These are phyloP conservation scores for Euphrasia arctica DNA, from an alignment of 305 asterid genomes.

Conservation along the genomic window DNA sequence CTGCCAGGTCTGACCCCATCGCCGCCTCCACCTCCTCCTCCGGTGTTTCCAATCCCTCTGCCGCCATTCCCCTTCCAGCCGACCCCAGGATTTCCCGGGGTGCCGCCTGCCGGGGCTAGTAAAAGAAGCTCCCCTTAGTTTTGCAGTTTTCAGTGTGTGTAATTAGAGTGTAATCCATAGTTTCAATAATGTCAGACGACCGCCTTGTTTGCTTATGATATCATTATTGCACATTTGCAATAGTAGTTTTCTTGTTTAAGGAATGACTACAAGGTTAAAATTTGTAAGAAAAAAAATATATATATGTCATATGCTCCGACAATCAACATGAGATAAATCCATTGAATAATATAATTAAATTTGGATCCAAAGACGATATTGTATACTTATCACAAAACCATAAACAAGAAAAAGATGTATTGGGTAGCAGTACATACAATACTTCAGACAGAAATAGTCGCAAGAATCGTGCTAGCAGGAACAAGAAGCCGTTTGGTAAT, in stretches of 20 bases:
- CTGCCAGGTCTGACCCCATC: constrained; percentile 54
- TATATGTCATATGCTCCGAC: no score
- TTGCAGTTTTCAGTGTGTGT: constrained; percentile 23
- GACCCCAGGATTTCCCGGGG: constrained; percentile 50
- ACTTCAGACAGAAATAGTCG: constrained; percentile 8
- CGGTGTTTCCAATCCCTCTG: constrained; percentile 41
- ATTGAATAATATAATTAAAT: neutral
- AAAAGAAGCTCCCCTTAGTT: constrained; percentile 47
- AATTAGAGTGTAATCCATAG: constrained; percentile 17
- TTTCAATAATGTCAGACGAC: constrained; percentile 26
- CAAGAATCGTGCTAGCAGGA: constrained; percentile 3
- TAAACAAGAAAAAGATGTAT: neutral
- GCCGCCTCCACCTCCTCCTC: constrained; percentile 44
- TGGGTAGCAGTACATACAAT: constrained; percentile 1
- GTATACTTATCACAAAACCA: neutral
- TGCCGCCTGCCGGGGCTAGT: constrained; percentile 63
- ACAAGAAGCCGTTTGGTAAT: neutral
- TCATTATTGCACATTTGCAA: no score
- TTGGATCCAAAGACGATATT: neutral
- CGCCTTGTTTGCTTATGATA: no score
- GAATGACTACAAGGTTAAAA: no score
- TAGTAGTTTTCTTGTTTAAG: no score
- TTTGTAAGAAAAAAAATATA: no score
- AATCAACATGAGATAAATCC: no score
- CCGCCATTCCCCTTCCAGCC: constrained; percentile 49